Percentiles rank a stretch among this genome's conserved stretches.
Conservation (phyloP, 1,284 basidiomycete genomes). For the Ustilago vetiveriae region DNA sequence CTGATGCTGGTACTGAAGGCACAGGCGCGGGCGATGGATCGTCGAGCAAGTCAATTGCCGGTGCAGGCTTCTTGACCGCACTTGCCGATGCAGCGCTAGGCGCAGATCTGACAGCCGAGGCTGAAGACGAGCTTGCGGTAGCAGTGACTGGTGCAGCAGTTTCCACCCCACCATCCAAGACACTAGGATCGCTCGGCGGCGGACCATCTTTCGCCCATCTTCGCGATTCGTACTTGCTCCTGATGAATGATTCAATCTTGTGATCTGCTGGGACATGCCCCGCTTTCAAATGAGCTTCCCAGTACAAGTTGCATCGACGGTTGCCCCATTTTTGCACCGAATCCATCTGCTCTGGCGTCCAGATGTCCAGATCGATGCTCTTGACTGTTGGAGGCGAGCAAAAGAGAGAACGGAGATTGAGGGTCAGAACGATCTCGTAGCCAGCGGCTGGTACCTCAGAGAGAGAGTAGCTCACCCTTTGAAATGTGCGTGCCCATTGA, state of each 20-base stretch:
- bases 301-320: constrained; percentile 87
- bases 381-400: constrained; percentile 73
- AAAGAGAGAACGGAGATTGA: too few relatives aligned
- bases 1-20: constrained; percentile 7
- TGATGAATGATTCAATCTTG: constrained; percentile 97
- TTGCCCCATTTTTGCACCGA: constrained; percentile 86
- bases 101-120: not conserved
- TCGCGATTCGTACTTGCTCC: constrained; percentile 93
- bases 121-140: not conserved
- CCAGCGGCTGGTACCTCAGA: too few relatives aligned
- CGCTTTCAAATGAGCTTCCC: constrained; percentile 93
- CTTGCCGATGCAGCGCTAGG: not conserved
- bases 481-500: constrained; percentile 89
- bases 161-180: constrained; percentile 73
- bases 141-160: constrained; percentile 11
- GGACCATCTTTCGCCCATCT: constrained; percentile 93
- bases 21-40: constrained; percentile 17
- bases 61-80: constrained; percentile 1
- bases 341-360: constrained; percentile 97
- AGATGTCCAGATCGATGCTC: constrained; percentile 95
- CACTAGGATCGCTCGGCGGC: constrained; percentile 81
- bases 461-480: constrained; percentile 52
- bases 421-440: too few relatives aligned
- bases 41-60: constrained; percentile 34
- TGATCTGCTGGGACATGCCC: constrained; percentile 95